phyloP scores from a whole-genome alignment of 1,284 basidiomycete genomes.

The Apiotrichum laibachii region DNA sequence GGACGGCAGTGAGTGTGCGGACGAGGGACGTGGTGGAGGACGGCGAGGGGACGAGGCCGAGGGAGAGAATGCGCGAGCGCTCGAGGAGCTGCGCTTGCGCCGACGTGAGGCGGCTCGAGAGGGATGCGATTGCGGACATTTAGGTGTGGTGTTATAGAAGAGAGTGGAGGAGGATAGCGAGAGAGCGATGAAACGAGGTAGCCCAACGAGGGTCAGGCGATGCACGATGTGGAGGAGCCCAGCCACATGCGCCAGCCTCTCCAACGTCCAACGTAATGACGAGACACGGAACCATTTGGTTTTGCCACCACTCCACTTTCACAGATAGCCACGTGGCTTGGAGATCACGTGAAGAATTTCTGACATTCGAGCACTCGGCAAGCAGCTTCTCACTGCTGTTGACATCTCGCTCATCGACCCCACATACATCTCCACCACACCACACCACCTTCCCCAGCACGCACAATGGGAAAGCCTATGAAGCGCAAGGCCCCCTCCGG shows the following conservation, averaged over 20 bases:
- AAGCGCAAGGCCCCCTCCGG: conserved; percentile 34
- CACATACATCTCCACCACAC: not conserved
- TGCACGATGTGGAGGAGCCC: too few relatives aligned
- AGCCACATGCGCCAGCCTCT: too few relatives aligned
- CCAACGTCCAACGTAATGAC: too few relatives aligned
- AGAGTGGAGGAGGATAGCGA: too few relatives aligned
- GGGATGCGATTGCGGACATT: conserved; percentile 8
- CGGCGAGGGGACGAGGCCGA: conserved; percentile 44
- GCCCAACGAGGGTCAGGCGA: too few relatives aligned
- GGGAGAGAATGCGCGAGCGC: conserved; percentile 45
- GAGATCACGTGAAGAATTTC: conserved; percentile 22
- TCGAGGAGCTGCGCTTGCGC: conserved; percentile 48
- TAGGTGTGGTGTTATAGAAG: too few relatives aligned
- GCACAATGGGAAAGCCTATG: conserved; percentile 36
- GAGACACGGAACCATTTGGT: too few relatives aligned
- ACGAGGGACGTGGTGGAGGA: conserved; percentile 42
- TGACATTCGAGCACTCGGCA: conserved; percentile 1
- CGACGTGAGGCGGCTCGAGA: conserved; percentile 44
- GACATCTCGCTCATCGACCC: not conserved
- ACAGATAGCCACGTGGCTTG: not conserved
- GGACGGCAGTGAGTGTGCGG: conserved; percentile 38
- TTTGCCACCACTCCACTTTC: too few relatives aligned
- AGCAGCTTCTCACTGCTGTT: not conserved
- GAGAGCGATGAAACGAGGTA: too few relatives aligned
- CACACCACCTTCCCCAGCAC: conserved; percentile 27